Conservation (phyloP, 225 moss, liverwort and hornwort species). For the Asterella californica region DNA sequence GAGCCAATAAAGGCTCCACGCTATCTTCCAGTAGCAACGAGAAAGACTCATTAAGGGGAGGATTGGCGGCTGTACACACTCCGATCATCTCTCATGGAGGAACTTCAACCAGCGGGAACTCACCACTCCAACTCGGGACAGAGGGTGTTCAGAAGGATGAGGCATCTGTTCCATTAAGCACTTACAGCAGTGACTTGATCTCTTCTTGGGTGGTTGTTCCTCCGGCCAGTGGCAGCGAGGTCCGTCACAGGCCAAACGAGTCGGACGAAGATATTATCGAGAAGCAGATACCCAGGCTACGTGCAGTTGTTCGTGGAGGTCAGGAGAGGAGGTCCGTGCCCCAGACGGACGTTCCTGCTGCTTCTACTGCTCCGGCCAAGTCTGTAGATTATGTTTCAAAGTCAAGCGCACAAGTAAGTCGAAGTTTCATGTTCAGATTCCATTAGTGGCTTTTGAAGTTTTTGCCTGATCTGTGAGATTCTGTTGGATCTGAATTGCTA, state of each 20-base stretch:
- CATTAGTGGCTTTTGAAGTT: neutral
- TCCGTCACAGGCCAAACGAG: neutral
- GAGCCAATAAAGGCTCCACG: neutral
- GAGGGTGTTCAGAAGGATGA: neutral
- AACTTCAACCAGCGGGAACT: neutral
- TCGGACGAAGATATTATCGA: neutral
- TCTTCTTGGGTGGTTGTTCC: neutral
- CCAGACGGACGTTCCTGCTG: neutral
- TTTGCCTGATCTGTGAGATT: neutral
- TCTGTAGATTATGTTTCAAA: neutral
- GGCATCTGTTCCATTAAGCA: conserved; percentile 2
- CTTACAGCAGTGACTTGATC: neutral
- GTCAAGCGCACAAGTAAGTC: conserved; percentile 6
- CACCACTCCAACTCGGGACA: neutral
- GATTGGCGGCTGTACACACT: neutral
- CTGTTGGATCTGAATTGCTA: neutral
- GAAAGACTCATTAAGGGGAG: neutral
- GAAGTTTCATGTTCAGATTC: neutral
- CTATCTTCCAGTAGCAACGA: neutral
- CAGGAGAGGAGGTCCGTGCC: neutral
- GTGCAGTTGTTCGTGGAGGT: neutral
- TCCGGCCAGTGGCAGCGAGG: neutral
- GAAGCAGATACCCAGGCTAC: neutral
- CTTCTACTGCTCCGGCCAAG: neutral
- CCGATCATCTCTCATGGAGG: no score